Evolutionary conservation across 805 yeast genomes (phyloP).

Genomic region (Saturnispora zaruensis): DNA sequence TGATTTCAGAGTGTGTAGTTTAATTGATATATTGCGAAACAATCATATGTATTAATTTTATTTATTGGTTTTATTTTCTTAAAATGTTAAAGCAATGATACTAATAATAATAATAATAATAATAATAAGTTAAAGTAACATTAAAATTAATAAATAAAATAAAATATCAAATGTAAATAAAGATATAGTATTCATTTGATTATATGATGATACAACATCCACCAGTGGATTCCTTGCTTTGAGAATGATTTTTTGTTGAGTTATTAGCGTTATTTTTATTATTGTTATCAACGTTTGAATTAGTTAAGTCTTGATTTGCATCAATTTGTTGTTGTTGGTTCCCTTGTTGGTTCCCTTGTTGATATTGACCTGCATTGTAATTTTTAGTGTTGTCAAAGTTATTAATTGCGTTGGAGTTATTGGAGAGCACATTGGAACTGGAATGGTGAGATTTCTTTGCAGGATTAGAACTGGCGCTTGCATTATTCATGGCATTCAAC

Average conservation of each 20-base stretch:
- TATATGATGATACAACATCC: slow-evolving; percentile 30
- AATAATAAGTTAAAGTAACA: background rate
- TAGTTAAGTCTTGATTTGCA: slow-evolving; percentile 4
- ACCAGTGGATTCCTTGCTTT: slow-evolving; percentile 19
- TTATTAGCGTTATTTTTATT: background rate
- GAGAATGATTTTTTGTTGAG: slow-evolving; percentile 6
- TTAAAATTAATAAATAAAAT: background rate
- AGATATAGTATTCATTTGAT: slow-evolving; percentile 1
- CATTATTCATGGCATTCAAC: background rate
- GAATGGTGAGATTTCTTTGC: background rate
- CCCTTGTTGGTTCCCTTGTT: background rate
- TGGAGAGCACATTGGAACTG: background rate
- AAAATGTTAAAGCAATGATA: background rate
- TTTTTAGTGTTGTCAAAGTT: background rate
- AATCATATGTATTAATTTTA: too few species aligned
- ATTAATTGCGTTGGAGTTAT: background rate
- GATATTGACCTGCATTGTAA: background rate
- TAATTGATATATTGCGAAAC: background rate
- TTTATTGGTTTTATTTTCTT: background rate
- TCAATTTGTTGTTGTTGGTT: background rate
- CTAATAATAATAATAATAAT: too few species aligned
- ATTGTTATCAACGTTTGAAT: slow-evolving; percentile 2
- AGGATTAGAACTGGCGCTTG: background rate
- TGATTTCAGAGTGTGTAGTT: background rate
- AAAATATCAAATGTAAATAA: background rate